These are phyloP conservation scores for Wickerhamiella lipophila DNA, from an alignment of 805 yeast genomes.

Conservation along the genomic window DNA sequence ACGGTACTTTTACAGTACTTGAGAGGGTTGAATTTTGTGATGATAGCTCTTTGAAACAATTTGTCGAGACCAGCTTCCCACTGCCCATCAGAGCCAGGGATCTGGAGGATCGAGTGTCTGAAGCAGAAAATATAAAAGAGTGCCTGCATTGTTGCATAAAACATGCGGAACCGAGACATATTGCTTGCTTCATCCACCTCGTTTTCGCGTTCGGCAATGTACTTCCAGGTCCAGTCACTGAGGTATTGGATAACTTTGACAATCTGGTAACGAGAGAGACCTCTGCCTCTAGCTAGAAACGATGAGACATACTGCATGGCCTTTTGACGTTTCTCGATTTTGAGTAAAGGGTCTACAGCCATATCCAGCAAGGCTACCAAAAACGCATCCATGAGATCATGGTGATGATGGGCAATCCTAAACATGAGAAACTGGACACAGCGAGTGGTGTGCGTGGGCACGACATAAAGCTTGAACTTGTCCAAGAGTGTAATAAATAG, in stretches of 20 bases:
- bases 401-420: conserved; percentile 65
- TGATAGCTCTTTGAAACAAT: conserved; percentile 72
- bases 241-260: conserved; percentile 71
- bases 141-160: conserved; percentile 86
- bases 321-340: conserved; percentile 64
- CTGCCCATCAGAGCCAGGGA: conserved; percentile 24
- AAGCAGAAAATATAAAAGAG: conserved; percentile 85
- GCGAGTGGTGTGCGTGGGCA: conserved; percentile 86
- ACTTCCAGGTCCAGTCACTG: conserved; percentile 71
- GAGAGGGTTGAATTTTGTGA: conserved; percentile 84
- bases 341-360: conserved; percentile 58
- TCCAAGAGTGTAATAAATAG: conserved; percentile 64
- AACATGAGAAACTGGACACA: conserved; percentile 77
- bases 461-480: conserved; percentile 64
- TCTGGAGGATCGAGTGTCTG: conserved; percentile 50
- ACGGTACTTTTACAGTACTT: conserved; percentile 90
- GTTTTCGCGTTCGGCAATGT: conserved; percentile 68
- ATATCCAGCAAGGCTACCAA: conserved; percentile 70
- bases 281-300: conserved; percentile 75
- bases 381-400: conserved; percentile 74
- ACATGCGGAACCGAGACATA: conserved; percentile 83
- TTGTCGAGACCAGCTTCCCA: conserved; percentile 48
- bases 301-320: conserved; percentile 88
- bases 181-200: conserved; percentile 62
- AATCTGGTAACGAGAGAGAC: conserved; percentile 57